Evolutionary conservation across 805 yeast species (phyloP).

Genomic region (Ogataea parapolymorpha): DNA sequence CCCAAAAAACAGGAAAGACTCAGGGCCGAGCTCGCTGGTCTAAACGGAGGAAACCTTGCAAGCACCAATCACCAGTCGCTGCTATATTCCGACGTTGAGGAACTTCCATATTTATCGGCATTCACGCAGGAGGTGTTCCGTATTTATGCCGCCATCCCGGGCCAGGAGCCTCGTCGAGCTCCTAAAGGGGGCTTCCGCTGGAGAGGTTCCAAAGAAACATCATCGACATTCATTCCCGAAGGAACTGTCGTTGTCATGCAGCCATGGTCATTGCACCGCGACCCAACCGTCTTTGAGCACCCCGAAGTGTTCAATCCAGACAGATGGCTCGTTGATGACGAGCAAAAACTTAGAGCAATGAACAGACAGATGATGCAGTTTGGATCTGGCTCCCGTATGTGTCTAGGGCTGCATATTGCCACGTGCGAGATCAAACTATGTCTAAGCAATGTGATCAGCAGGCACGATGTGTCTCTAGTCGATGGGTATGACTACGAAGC

Average conservation of each 20-base stretch:
- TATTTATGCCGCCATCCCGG: slow-evolving; percentile 70
- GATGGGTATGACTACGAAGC: slow-evolving; percentile 26
- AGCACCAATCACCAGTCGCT: slow-evolving; percentile 24
- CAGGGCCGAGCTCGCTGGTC: slow-evolving; percentile 39
- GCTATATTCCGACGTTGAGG: slow-evolving; percentile 43
- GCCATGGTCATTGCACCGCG: slow-evolving; percentile 64
- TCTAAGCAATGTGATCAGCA: slow-evolving; percentile 51
- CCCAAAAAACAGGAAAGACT: slow-evolving; percentile 44
- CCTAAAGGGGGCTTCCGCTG: slow-evolving; percentile 32
- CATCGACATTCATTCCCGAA: slow-evolving; percentile 39
- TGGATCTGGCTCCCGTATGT: slow-evolving; percentile 73
- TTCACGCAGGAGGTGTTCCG: slow-evolving; percentile 59
- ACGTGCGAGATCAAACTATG: slow-evolving; percentile 60
- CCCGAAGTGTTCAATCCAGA: slow-evolving; percentile 48
- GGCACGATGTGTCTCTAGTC: slow-evolving; percentile 31
- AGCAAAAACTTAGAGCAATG: slow-evolving; percentile 41
- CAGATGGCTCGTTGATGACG: slow-evolving; percentile 52
- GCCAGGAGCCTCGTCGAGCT: slow-evolving; percentile 62
- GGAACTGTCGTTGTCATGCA: slow-evolving; percentile 60
- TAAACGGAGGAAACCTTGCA: slow-evolving; percentile 23
- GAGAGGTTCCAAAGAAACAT: slow-evolving; percentile 27
- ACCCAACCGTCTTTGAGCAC: slow-evolving; percentile 44
- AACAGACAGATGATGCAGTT: slow-evolving; percentile 59
- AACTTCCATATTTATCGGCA: slow-evolving; percentile 56
- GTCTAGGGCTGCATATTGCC: slow-evolving; percentile 69